These are phyloP conservation scores for Penicillium sp. DNA, from an alignment of 2,329 filamentous ascomycete species.

Conservation along the genomic window DNA sequence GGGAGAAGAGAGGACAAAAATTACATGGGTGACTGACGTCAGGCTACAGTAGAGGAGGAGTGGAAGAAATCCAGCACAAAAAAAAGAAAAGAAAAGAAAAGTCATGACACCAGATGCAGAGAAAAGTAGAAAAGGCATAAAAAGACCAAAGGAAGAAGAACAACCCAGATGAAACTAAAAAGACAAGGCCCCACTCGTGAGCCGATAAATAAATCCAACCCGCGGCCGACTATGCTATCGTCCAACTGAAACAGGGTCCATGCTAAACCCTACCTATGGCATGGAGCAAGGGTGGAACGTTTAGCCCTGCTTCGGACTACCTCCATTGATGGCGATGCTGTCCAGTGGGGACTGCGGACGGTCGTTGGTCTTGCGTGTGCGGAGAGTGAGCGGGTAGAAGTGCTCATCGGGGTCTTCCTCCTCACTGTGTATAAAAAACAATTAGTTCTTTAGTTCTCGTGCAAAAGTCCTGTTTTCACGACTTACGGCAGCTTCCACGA, in stretches of 20 bases:
- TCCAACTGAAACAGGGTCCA: background rate
- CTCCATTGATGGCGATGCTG: constrained; percentile 36
- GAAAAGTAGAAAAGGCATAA: background rate
- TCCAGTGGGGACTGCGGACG: constrained; percentile 42
- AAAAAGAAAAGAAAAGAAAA: background rate
- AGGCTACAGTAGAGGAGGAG: constrained; percentile 7
- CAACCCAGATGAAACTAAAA: background rate
- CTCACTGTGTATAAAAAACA: constrained; percentile 61
- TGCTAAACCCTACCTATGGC: background rate
- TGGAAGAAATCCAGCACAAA: background rate
- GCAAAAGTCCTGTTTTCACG: background rate
- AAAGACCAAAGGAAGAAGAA: background rate
- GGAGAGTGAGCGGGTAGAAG: constrained; percentile 69
- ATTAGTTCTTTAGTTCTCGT: background rate
- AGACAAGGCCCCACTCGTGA: background rate
- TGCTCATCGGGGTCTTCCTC: constrained; percentile 88
- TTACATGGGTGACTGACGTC: constrained; percentile 17
- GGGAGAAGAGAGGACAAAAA: constrained; percentile 9
- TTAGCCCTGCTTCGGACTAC: constrained; percentile 7
- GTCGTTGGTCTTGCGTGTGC: constrained; percentile 48
- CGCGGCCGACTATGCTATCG: background rate
- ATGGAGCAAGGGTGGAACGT: background rate
- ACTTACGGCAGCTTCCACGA: constrained; percentile 98
- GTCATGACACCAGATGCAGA: constrained; percentile 16
- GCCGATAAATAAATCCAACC: constrained; percentile 1